A percentile compares a stretch with the other conserved stretches of the same genome.
These are phyloP conservation scores for Verticillium nonalfalfae DNA, from an alignment of 2,329 filamentous ascomycete genomes.

Conservation along the genomic window DNA sequence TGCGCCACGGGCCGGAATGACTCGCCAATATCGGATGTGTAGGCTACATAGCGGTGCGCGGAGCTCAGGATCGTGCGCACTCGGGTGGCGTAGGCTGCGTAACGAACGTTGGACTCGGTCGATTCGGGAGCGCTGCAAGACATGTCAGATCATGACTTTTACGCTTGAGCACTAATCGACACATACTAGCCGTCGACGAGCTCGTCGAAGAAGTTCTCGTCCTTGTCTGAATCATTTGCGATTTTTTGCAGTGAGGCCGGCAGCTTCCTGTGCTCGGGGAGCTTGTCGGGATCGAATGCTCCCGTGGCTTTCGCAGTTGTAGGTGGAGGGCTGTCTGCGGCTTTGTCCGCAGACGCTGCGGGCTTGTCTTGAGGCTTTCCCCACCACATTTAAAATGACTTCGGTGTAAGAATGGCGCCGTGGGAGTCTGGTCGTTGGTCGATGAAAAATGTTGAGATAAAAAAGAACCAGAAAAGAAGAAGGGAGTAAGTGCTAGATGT, in stretches of 20 bases:
- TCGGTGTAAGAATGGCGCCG: neutral
- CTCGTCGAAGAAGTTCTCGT: constrained; percentile 72
- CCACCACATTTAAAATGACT: constrained; percentile 30
- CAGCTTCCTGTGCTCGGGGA: constrained; percentile 43
- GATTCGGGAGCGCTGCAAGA: constrained; percentile 60
- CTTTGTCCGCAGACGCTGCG: constrained; percentile 16
- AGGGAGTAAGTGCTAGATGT: neutral
- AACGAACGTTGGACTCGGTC: constrained; percentile 79
- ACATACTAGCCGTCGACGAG: constrained; percentile 72
- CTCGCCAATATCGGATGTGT: constrained; percentile 94
- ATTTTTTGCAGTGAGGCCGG: constrained; percentile 50
- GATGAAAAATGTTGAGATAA: neutral
- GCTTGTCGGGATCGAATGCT: constrained; percentile 36
- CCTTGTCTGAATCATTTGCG: constrained; percentile 48
- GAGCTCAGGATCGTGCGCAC: constrained; percentile 81
- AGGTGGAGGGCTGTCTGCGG: constrained; percentile 14
- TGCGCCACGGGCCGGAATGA: constrained; percentile 92
- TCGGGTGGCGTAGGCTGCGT: constrained; percentile 85
- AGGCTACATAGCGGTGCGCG: constrained; percentile 93
- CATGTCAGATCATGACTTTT: constrained; percentile 2
- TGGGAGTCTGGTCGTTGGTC: neutral
- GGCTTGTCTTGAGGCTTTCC: constrained; percentile 28
- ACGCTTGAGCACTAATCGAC: constrained; percentile 15
- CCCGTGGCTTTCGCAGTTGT: constrained; percentile 14
- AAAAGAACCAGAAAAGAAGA: too few species aligned